Conservation (phyloP, 2,329 filamentous ascomycete genomes). For the Fonsecaea pedrosoi region DNA sequence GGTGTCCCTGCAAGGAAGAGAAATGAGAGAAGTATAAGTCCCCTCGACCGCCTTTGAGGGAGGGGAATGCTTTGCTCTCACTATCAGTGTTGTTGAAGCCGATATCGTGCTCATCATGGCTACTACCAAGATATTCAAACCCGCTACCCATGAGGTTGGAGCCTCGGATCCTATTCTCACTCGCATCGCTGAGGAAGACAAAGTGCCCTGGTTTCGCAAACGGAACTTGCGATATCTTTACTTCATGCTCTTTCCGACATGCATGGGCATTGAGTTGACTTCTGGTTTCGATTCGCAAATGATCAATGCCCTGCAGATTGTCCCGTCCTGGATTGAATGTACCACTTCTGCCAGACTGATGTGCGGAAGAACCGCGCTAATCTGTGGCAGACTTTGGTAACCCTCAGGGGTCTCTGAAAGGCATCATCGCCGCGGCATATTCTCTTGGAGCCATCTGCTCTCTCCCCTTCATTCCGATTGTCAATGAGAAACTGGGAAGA, state of each 20-base stretch:
- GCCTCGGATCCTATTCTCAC: constrained; percentile 32
- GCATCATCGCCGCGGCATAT: constrained; percentile 66
- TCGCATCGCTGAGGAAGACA: constrained; percentile 43
- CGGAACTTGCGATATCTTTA: constrained; percentile 65
- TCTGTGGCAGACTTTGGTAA: constrained; percentile 51
- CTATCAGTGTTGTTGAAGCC: background rate
- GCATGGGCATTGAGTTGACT: constrained; percentile 68
- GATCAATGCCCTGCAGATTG: constrained; percentile 54
- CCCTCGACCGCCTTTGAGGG: constrained; percentile 2
- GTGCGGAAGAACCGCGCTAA: background rate
- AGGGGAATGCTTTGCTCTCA: background rate
- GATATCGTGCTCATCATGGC: constrained; percentile 6
- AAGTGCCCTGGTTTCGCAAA: constrained; percentile 63
- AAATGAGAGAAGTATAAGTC: constrained; percentile 4
- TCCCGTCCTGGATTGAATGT: constrained; percentile 50
- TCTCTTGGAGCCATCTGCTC: constrained; percentile 65
- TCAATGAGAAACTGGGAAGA: constrained; percentile 63
- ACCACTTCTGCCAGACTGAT: constrained; percentile 12
- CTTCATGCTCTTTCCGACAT: constrained; percentile 64
- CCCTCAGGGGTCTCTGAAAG: constrained; percentile 54
- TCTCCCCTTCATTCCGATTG: constrained; percentile 63
- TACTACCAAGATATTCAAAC: constrained; percentile 24
- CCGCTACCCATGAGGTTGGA: constrained; percentile 20
- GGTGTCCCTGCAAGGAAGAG: background rate
- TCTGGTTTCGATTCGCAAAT: constrained; percentile 65